Evolutionary conservation across 2,329 filamentous ascomycete species (phyloP).

Genomic region (Colletotrichum orchidophilum): DNA sequence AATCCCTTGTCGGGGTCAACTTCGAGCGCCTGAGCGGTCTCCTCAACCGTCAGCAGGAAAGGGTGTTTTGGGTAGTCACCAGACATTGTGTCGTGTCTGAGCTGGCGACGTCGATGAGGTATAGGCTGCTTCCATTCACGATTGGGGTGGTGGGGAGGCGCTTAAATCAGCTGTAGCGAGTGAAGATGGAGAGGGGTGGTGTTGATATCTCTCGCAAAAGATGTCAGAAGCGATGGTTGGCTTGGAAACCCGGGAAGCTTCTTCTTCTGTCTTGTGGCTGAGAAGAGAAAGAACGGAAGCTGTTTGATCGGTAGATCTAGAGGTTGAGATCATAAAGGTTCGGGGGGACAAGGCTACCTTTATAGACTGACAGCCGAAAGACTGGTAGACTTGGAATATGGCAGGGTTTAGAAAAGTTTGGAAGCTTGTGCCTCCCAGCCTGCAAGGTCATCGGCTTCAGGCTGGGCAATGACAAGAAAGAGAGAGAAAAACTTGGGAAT

Average conservation of each 20-base stretch:
- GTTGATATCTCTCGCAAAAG: background rate
- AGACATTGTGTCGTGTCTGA: slow-evolving; percentile 47
- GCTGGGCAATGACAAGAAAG: background rate
- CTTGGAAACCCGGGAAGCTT: slow-evolving; percentile 13
- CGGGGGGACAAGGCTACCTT: slow-evolving; percentile 30
- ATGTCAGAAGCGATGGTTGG: slow-evolving; percentile 20
- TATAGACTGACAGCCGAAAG: slow-evolving; percentile 24
- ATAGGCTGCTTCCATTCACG: slow-evolving; percentile 22
- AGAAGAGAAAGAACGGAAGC: slow-evolving; percentile 6
- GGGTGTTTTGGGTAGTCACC: slow-evolving; percentile 63
- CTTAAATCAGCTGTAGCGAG: background rate
- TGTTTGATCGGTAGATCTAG: slow-evolving; percentile 10
- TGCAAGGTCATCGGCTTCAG: slow-evolving; percentile 4
- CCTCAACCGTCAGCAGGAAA: slow-evolving; percentile 67
- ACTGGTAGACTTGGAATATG: slow-evolving; percentile 21
- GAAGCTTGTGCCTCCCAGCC: slow-evolving; percentile 20
- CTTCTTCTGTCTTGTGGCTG: slow-evolving; percentile 12
- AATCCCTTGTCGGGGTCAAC: slow-evolving; percentile 76
- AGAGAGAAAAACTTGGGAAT: slow-evolving; percentile 3
- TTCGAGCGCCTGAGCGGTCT: slow-evolving; percentile 69
- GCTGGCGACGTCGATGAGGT: slow-evolving; percentile 15
- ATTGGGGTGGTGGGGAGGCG: background rate
- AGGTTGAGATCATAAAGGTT: background rate
- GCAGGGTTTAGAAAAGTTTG: slow-evolving; percentile 26
- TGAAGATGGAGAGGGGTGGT: background rate